phyloP scores from a whole-genome alignment of 192 early-diverging fungal genomes.

The Spinellus fusiger region DNA sequence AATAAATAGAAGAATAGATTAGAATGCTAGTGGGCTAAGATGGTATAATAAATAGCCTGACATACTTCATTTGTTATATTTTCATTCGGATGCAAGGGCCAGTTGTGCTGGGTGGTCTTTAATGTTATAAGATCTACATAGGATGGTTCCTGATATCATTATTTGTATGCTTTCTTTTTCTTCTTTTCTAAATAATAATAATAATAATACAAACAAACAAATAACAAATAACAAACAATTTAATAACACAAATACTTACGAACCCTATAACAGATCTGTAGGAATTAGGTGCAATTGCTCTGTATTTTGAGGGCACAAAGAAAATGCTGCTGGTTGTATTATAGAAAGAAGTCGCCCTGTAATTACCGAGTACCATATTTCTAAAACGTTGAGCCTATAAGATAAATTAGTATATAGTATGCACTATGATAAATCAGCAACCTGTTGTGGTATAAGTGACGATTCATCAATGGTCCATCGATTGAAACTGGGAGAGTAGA shows the following conservation, averaged over 20 bases:
- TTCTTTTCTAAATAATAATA: background rate
- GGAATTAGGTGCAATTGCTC: constrained; percentile 4
- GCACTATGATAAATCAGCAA: background rate
- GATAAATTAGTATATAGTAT: background rate
- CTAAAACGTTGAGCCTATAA: background rate
- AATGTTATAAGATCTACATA: constrained; percentile 19
- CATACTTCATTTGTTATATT: background rate
- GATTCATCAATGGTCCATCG: constrained; percentile 4
- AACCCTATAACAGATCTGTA: constrained; percentile 11
- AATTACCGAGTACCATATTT: background rate
- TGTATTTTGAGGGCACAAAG: constrained; percentile 7
- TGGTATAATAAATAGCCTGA: no score
- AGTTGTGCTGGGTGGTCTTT: background rate
- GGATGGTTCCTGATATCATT: background rate
- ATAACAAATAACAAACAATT: background rate
- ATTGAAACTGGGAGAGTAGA: constrained; percentile 10
- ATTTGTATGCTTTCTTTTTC: background rate
- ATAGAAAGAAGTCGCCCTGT: background rate
- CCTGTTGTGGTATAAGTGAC: background rate
- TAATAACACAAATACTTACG: constrained; percentile 5
- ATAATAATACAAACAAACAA: background rate
- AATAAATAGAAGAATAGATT: no score
- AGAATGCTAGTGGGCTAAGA: no score
- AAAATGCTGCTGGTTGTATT: constrained; percentile 1
- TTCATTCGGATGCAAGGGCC: constrained; percentile 2